Base-by-base conservation (phyloP, 139 green algal species). In the Edaphochlamys debaryana region DNA sequence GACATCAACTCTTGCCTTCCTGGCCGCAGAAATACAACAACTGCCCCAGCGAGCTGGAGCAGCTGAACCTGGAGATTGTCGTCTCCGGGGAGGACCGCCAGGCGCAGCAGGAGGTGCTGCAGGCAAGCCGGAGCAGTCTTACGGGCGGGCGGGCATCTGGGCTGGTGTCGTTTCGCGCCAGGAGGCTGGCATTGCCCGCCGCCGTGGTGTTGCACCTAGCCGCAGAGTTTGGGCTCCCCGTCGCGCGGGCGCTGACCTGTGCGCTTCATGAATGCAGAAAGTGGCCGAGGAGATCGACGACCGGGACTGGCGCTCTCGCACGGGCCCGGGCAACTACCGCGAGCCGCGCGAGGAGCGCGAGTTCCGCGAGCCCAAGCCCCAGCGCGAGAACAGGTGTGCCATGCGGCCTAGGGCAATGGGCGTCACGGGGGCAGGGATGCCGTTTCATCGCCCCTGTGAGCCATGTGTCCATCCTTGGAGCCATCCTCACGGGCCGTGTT, bases 221-320 rank as follows among this genome's bases (percentile, higher is more conserved):
- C 45, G 45, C 45, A 54, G 50, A 32, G 4, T 63, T 29, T 4
- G 54, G 20, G 54, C 54, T 63, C 8, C 11, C 22, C 54, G 17
- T 22, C 11, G 11, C 13, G 45, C 11, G 45, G 11, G 11, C 11
- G 45, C 45, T 54, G 45, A 54, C 54, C 17, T 20, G 54, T 63
- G 54, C 22, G 22, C 54, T 8, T 30, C 30, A 4, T 20, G 54
- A 38, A n/a, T 38, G 78, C 73, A 87, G 86, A 90, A 92, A 87
- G 85, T 89, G 38, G 87, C 89, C 27, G 91, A 94, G 71, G 89
- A 92, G 45, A 81, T 86, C 13, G 92, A 95, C 45, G 90, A 92
- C 60, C 81, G 92, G 13, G 92, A 96, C 75, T 96, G 93, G 93
- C 93, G 92, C 52, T 84, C 88, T 0, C 89, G 92, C 3, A 69